These are phyloP conservation scores for Dendrostoma leiphaemia DNA, from an alignment of 2,329 filamentous ascomycete species.

Conservation along the genomic window DNA sequence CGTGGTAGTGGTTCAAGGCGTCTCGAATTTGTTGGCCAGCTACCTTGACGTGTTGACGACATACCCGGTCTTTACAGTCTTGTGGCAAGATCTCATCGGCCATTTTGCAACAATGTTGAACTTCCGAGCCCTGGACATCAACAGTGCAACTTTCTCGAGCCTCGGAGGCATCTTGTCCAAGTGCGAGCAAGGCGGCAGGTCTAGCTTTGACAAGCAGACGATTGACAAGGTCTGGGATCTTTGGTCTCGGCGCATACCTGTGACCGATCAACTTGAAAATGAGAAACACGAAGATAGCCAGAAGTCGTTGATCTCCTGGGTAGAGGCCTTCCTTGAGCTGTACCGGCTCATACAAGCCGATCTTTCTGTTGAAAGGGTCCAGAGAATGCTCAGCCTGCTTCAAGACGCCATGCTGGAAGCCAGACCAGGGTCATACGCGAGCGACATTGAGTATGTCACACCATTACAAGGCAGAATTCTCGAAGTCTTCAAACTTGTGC, in stretches of 20 bases:
- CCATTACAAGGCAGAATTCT: conserved; percentile 69
- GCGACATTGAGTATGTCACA: conserved; percentile 71
- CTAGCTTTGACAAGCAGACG: conserved; percentile 47
- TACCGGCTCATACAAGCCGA: conserved; percentile 70
- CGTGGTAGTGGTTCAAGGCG: conserved; percentile 70
- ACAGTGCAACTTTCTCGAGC: conserved; percentile 68
- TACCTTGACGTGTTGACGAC: conserved; percentile 72
- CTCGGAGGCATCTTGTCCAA: conserved; percentile 61
- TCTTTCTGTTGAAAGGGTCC: conserved; percentile 60
- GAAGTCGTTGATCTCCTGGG: conserved; percentile 80
- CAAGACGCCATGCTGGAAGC: conserved; percentile 70
- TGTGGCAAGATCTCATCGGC: conserved; percentile 73
- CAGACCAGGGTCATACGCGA: conserved; percentile 64
- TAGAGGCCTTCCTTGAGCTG: conserved; percentile 71
- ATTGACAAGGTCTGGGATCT: conserved; percentile 65
- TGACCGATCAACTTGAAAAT: conserved; percentile 37
- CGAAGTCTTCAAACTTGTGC: conserved; percentile 64
- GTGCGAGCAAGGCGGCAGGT: conserved; percentile 40
- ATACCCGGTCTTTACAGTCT: conserved; percentile 63
- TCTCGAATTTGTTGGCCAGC: conserved; percentile 69
- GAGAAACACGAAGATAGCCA: conserved; percentile 65
- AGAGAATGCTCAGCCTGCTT: conserved; percentile 69
- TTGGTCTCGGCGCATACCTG: conserved; percentile 67
- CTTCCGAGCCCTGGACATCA: conserved; percentile 66
- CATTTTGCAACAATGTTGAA: conserved; percentile 66